Conservation (phyloP, 139 green algal species). For the Asterochloris erici region DNA sequence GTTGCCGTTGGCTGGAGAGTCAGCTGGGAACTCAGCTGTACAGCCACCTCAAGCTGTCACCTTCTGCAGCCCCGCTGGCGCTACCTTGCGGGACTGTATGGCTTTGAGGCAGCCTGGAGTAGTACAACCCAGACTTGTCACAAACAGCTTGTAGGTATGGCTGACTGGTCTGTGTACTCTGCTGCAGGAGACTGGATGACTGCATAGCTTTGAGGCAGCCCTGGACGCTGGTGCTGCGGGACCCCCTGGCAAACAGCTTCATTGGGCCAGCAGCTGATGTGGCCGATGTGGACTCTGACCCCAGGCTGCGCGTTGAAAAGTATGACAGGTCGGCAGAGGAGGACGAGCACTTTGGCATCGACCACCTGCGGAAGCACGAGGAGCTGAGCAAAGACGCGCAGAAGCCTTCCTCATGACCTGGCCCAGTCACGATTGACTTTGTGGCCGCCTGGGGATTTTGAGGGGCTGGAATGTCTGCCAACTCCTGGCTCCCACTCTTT, state of each 20-base stretch:
- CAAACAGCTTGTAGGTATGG: too few relatives aligned
- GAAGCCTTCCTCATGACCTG: neutral
- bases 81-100: too few relatives aligned
- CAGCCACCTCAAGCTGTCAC: too few relatives aligned
- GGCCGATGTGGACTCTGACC: neutral
- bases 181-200: slow-evolving; percentile 14
- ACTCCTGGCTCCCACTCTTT: neutral
- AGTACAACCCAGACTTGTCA: too few relatives aligned
- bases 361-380: slow-evolving; percentile 29
- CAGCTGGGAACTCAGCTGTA: too few relatives aligned
- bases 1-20: too few relatives aligned
- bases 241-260: slow-evolving; percentile 63
- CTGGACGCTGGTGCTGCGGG: slow-evolving; percentile 54
- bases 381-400: too few relatives aligned
- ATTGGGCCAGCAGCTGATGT: slow-evolving; percentile 27
- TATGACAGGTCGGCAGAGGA: slow-evolving; percentile 33
- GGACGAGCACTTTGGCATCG: slow-evolving; percentile 35
- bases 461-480: neutral
- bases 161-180: too few relatives aligned
- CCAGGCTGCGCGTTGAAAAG: slow-evolving; percentile 16
- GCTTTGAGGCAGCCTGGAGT: too few relatives aligned
- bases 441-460: neutral
- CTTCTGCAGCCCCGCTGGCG: too few relatives aligned
- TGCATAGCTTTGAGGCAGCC: slow-evolving; percentile 27
- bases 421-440: neutral